Evolutionary conservation across 225 moss, liverwort and hornwort species (phyloP).

Genomic region (Marchantia paleacea): DNA sequence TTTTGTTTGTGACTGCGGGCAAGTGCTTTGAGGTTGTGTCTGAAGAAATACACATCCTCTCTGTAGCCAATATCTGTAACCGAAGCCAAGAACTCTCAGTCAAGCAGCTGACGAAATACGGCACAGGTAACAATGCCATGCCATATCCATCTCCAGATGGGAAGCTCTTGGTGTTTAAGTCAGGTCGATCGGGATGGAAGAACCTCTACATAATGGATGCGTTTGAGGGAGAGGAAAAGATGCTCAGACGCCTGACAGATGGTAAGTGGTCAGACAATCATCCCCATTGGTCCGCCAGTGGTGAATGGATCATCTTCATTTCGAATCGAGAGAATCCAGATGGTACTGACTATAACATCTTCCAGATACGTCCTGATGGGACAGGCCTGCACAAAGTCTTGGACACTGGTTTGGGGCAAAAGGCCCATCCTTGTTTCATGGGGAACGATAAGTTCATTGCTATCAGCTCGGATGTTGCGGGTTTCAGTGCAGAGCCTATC

Average conservation of each 20-base stretch:
- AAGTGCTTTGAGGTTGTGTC: conserved; percentile 22
- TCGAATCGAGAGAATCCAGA: conserved; percentile 37
- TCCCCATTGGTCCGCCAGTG: conserved; percentile 42
- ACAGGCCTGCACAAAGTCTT: conserved; percentile 38
- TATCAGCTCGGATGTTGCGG: conserved; percentile 38
- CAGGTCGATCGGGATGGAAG: conserved; percentile 44
- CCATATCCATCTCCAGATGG: conserved; percentile 48
- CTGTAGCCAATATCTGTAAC: conserved; percentile 25
- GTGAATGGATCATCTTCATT: conserved; percentile 49
- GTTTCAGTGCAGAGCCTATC: conserved; percentile 41
- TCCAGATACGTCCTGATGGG: conserved; percentile 46
- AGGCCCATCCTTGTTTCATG: conserved; percentile 40
- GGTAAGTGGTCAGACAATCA: conserved; percentile 53
- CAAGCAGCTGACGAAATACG: conserved; percentile 41
- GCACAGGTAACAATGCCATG: conserved; percentile 48
- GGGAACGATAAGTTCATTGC: conserved; percentile 34
- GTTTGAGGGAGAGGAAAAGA: conserved; percentile 34
- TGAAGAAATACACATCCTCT: conserved; percentile 34
- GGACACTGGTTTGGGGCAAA: conserved; percentile 15
- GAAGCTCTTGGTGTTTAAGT: conserved; percentile 45
- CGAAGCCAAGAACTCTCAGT: conserved; percentile 2
- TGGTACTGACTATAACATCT: conserved; percentile 21
- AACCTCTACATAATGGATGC: conserved; percentile 56
- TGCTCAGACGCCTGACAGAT: conserved; percentile 38
- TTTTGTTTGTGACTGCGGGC: conserved; percentile 31